Evolutionary conservation across 2,329 filamentous ascomycete genomes (phyloP), one percentile per base, ranked within the genome.

Genomic region (Sodiomyces alkalinus): DNA sequence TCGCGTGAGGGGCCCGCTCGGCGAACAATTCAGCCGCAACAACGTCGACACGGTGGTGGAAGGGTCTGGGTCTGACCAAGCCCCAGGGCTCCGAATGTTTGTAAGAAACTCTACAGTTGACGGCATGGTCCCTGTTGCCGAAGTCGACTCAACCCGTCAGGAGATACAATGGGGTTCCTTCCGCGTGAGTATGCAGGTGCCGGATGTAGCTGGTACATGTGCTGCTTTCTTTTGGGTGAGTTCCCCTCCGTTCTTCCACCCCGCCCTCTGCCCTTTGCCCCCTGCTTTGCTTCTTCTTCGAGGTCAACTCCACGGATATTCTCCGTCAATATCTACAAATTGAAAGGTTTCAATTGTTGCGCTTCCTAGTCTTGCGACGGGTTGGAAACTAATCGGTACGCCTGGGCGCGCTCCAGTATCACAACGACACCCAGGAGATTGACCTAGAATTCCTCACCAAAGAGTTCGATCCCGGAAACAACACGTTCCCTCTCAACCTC

Each of bases 151-250:
- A 3, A 46, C 54, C 6, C 58, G 74, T 13, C 47, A 58, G 7
- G 74, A 86, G 42, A 56, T 81, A 41, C 53, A 68, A n/a, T 79
- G 71, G 44, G 80, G 80, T 3, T 76, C 67, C 15, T 86, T 76
- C 41, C 58, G 79, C 12, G 68, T 72, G 3, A 66, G 65, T 19
- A 74, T 83, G 57, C 77, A 71, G 49, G 48, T 77, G 31, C 70
- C 73, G 0, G 51, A 52, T 21, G 53, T 66, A 6, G 52, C 58
- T 2, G 79, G 79, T 16, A 86, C 80, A 2, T 86, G 80, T 46
- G 73, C 68, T 17, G 79, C 79, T 6, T 85, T 86, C 53, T 86
- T 85, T 51, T 87, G 78, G 72, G 74, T 80, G 45, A 41, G 56
- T 42, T 16, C 13, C 26, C 9, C 15, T 18, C 18, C 4, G 29